Evolutionary conservation across 305 asterid genomes (phyloP).

Genomic region (Striga hermonthica): DNA sequence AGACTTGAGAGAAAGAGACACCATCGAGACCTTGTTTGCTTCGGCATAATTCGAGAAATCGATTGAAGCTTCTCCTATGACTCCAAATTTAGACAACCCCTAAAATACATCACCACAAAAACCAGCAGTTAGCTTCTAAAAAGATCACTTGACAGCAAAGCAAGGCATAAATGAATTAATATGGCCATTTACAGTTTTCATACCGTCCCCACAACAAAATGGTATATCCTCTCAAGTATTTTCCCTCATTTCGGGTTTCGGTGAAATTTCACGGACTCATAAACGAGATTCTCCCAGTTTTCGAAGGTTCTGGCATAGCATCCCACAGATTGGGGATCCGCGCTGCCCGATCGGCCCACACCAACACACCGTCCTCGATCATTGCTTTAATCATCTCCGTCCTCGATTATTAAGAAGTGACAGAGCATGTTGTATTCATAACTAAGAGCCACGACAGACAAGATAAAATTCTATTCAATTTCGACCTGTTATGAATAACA

Average conservation of each 20-base stretch:
- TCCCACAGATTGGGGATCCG: too few relatives aligned
- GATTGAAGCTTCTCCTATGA: conserved; percentile 83
- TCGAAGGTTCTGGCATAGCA: too few relatives aligned
- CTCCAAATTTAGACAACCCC: conserved; percentile 82
- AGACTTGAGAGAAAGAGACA: conserved; percentile 83
- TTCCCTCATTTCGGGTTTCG: conserved; percentile 79
- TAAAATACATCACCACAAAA: conserved; percentile 35
- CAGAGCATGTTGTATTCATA: conserved; percentile 16
- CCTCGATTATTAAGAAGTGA: neutral
- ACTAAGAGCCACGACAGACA: conserved; percentile 27
- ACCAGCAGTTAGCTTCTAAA: conserved; percentile 26
- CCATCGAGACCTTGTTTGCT: conserved; percentile 58
- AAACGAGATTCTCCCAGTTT: conserved; percentile 86
- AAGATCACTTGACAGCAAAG: conserved; percentile 36
- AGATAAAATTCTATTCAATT: conserved; percentile 26
- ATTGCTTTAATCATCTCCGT: too few relatives aligned
- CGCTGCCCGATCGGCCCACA: too few relatives aligned
- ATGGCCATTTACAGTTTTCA: conserved; percentile 24
- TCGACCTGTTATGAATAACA: conserved; percentile 28
- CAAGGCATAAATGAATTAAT: conserved; percentile 32
- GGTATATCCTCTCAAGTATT: conserved; percentile 79
- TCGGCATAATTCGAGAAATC: conserved; percentile 79
- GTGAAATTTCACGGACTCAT: conserved; percentile 71
- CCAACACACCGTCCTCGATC: too few relatives aligned
- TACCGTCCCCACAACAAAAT: conserved; percentile 88